Evolutionary conservation across 2,329 filamentous ascomycete species (phyloP).

Genomic region (Aurifilum marmelostoma): DNA sequence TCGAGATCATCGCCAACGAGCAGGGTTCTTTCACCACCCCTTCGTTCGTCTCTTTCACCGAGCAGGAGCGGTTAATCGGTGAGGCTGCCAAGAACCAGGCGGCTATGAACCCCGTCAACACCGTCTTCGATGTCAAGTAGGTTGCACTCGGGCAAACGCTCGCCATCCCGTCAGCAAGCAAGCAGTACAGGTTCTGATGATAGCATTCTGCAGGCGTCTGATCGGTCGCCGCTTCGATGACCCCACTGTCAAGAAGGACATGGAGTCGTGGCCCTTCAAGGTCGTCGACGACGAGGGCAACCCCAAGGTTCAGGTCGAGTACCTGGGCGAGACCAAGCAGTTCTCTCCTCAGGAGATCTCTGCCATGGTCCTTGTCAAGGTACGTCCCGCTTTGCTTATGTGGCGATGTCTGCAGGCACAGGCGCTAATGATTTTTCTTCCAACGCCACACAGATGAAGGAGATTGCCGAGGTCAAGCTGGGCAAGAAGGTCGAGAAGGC

Average conservation of each 20-base stretch:
- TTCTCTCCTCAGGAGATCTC: slow-evolving; percentile 99
- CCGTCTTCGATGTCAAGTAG: slow-evolving; percentile 98
- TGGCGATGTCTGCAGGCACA: neutral
- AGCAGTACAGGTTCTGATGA: slow-evolving; percentile 15
- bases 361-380: slow-evolving; percentile 98
- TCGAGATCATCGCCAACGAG: slow-evolving; percentile 99
- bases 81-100: slow-evolving; percentile 99
- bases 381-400: slow-evolving; percentile 46
- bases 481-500: slow-evolving; percentile 99
- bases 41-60: slow-evolving; percentile 98
- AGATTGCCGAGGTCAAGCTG: slow-evolving; percentile 97
- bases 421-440: slow-evolving; percentile 11
- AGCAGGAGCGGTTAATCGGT: slow-evolving; percentile 98
- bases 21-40: slow-evolving; percentile 99
- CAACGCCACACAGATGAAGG: slow-evolving; percentile 77
- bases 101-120: slow-evolving; percentile 98
- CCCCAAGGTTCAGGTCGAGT: slow-evolving; percentile 93
- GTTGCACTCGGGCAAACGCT: slow-evolving; percentile 39
- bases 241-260: slow-evolving; percentile 97
- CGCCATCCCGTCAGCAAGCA: neutral
- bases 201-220: slow-evolving; percentile 71
- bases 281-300: slow-evolving; percentile 86
- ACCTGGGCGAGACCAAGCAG: slow-evolving; percentile 90
- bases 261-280: slow-evolving; percentile 99
- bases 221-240: slow-evolving; percentile 96